Evolutionary conservation across 352 stramenopile genomes (phyloP), one percentile per base, ranked within the genome.

Genomic region (Globisporangium lucens): DNA sequence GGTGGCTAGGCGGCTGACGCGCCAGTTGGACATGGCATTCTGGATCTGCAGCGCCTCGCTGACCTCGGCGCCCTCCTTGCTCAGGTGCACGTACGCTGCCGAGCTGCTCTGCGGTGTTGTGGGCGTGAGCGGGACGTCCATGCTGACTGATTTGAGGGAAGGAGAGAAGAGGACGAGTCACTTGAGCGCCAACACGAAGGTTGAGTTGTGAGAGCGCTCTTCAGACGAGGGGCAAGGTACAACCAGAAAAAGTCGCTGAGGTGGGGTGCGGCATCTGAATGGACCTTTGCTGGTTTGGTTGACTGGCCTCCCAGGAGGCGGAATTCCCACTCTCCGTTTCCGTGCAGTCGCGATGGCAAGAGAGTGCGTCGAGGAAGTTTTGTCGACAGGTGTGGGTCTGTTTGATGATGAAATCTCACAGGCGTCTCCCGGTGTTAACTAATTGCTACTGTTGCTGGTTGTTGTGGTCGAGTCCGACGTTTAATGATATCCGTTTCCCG

Each of bases 21-120:
- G 35, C 74, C 71, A 80, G 15, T 33, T 68, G 29, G 74, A 79
- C 65, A 81, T 71, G 56, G 68, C 68, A 30, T 68, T 67, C 43
- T 80, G 76, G 22, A 70, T 47, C 24, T 56, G 56, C 33, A 66
- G 24, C 4, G 61, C 47, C 17, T 61, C 58, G 35, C 35, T 60
- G 4, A 47, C 7, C 2, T 56, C 57, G 20, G 57, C 41, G 35
- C 27, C 53, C 20, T 46, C 38, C 38, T 46, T 46, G 38, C 20
- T 20, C 38, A 46, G 38, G 53, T 30, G 35, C 15, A 59, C 29
- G 53, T 59, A 59, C 24, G 15, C 53, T 15, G 20, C 35, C 29
- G 53, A 38, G 53, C 29, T 33, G 5, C 35, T 59, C 13, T 17
- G 53, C 53, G 53, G 29, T 24, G 24, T 59, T 29, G 53, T 59